These are phyloP conservation scores for Alopecurus myosuroides DNA, from an alignment of 176 grass and related monocot genomes.

Conservation along the genomic window DNA sequence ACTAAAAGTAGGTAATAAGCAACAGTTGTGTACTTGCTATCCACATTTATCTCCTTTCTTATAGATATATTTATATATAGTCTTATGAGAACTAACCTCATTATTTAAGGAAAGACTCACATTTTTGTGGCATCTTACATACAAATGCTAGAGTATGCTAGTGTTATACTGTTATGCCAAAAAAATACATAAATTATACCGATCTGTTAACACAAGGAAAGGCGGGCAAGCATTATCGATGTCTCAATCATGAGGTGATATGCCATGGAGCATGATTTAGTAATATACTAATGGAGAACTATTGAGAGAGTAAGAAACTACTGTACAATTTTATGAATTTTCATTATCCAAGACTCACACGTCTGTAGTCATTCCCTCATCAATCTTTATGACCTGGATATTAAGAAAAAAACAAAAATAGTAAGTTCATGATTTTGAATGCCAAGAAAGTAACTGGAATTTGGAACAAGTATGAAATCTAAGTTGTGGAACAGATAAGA, in stretches of 20 bases:
- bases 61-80: neutral
- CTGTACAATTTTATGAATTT: constrained; percentile 10
- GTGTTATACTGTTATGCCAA: neutral
- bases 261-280: constrained; percentile 6
- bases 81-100: neutral
- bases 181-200: constrained; percentile 1
- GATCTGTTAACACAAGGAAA: neutral
- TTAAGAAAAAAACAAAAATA: constrained; percentile 35
- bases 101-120: neutral
- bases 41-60: neutral
- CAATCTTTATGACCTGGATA: constrained; percentile 91
- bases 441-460: constrained; percentile 1
- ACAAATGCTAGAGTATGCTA: neutral
- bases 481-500: neutral
- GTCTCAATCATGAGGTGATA: neutral
- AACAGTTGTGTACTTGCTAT: neutral
- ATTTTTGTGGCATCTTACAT: neutral
- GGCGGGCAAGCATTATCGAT: neutral
- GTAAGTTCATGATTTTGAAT: constrained; percentile 24
- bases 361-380: constrained; percentile 90
- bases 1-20: neutral
- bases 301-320: constrained; percentile 10
- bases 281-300: neutral
- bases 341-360: constrained; percentile 61
- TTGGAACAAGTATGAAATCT: neutral